These are phyloP conservation scores for Jatropha podagrica DNA, from an alignment of 441 rosid species.

Conservation along the genomic window DNA sequence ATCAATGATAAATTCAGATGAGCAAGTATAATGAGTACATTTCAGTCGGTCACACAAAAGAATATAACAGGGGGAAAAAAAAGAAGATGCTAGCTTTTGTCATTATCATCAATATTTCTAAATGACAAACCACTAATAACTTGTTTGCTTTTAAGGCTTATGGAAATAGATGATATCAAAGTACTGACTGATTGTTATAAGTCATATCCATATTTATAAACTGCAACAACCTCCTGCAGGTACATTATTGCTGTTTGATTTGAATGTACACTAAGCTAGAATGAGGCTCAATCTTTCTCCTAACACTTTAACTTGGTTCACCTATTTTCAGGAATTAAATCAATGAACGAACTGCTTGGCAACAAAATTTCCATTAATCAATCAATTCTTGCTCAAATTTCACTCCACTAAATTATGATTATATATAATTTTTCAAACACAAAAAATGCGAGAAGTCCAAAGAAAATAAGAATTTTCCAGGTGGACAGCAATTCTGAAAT, in stretches of 20 bases:
- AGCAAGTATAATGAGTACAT: background rate
- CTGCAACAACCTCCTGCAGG: background rate
- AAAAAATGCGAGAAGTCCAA: too few relatives aligned
- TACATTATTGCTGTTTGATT: background rate
- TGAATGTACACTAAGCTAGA: background rate
- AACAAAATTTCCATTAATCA: background rate
- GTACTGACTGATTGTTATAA: background rate
- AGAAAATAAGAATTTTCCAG: background rate
- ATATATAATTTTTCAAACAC: background rate
- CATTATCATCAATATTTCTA: background rate
- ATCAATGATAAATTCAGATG: background rate
- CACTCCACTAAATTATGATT: background rate
- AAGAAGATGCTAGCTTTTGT: background rate
- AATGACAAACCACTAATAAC: background rate
- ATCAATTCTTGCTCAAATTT: background rate
- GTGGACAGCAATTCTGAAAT: background rate
- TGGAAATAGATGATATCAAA: background rate
- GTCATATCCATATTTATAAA: background rate
- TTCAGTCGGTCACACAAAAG: background rate
- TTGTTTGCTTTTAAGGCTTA: background rate
- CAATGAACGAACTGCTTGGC: background rate
- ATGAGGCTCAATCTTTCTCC: background rate
- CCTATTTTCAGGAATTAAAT: background rate
- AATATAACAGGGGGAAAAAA: background rate
- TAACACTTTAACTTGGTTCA: background rate